Evolutionary conservation across 352 stramenopile species (phyloP), one percentile per base, ranked within the genome.

Genomic region (Phytophthora macrochlamydospora): DNA sequence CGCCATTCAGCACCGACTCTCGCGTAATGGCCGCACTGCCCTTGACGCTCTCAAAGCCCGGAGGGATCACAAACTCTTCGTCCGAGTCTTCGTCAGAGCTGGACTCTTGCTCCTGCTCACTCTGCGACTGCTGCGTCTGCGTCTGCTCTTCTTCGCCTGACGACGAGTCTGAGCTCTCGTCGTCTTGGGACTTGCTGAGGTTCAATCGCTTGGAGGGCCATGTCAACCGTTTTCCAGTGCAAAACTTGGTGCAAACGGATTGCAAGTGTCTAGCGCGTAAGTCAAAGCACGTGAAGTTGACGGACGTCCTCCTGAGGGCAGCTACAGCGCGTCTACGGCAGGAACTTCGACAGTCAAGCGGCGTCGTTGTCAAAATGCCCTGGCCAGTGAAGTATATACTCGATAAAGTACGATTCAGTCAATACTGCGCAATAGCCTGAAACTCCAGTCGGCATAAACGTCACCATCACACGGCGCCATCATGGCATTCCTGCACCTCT

Each of bases 21-120:
- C 80, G 81, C 14, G 83, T 90, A 44, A 92, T 68, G 3, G 76
- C 66, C 4, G 71, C 71, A 61, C 81, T 90, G 55, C 80, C 82
- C 13, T 84, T 76, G 42, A 94, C 78, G 43, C 70, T 70, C 56
- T 92, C 77, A 44, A 92, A 94, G 18, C 82, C 83, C 2, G 78
- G 69, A 24, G 85, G 85, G 56, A 94, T 90, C 81, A 91, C 82
- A 67, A 92, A 94, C 58, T 94, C 85, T 40, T 85, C 75, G 50
- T 89, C 79, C 2, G 79, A 89, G 52, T 85, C 77, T 33, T 87
- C 78, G 18, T 77, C 78, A 5, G 74, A 79, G 50, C 77, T 71
- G 3, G 75, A 80, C 14, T 75, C 64, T n/a, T 69, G 62, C 1
- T 73, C 59, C 42, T 76, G 46, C 57, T 71, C 51, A 24, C 18